Base-by-base conservation (phyloP, 345 rosid genomes). In the Kernera saxatilis region DNA sequence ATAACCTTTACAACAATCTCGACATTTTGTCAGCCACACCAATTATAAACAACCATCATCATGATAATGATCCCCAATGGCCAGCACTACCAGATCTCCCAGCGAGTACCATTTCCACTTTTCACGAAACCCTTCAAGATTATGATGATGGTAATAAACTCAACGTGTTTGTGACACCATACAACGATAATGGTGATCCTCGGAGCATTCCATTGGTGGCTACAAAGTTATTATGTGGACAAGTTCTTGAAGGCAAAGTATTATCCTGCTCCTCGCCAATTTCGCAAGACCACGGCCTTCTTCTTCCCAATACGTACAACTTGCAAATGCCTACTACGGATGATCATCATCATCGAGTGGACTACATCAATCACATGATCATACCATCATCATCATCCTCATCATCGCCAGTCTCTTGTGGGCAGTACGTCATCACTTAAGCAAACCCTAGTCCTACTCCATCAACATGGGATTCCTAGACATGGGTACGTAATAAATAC, bases 401-500 rank as follows among this genome's bases (percentile, higher is more conserved):
- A 14, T 46, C 70, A 36, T 65, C 87, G 26, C 73, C 85, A 63
- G 70, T 77, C 36, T 75, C 87, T 65, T 69, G 74, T 67, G 74
- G 78, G 5, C 85, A 83, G 65, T 84, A 76, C 65, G 77, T 75
- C 58, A 61, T 54, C 17, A 75, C 54, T 57, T 49, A 67, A 73
- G 67, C 79, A 73, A 85, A 85, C 91, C 89, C 89, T 80, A 83
- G 67, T 72, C 66, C 72, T 79, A 64, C 84, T 49, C 62, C 82
- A 61, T 68, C 74, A 52, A 75, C 84, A 82, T 83, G 86, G 84
- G 82, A 78, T 73, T 82, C 82, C 40, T 84, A 84, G 84, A 67
- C 70, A 75, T 57, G 41, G 40, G 60, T 44, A 66, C 67, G 74
- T 66, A 70, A 66, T 66, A 77, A 39, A 71, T 39, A 70, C 48